Conservation (phyloP, 192 early-diverging fungal genomes). For the Coemansia sp. region DNA sequence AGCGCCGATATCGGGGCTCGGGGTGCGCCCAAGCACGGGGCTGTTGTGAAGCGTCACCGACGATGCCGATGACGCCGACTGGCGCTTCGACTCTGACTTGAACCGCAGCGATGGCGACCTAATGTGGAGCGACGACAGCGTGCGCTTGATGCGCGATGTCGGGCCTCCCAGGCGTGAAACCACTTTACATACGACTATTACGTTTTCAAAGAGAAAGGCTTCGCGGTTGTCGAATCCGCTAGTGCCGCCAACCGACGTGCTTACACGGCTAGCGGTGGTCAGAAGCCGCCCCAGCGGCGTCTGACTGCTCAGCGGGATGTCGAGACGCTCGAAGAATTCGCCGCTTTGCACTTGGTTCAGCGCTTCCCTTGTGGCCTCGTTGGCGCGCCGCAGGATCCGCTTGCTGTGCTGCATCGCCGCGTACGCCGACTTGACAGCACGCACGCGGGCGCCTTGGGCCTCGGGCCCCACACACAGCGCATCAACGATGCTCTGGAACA, state of each 20-base stretch:
- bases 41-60: constrained; percentile 33
- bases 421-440: constrained; percentile 27
- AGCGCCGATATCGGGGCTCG: constrained; percentile 1
- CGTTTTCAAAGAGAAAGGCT: constrained; percentile 33
- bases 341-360: constrained; percentile 23
- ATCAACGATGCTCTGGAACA: constrained; percentile 47
- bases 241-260: constrained; percentile 13
- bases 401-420: constrained; percentile 41
- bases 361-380: constrained; percentile 47
- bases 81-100: constrained; percentile 3
- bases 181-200: constrained; percentile 27
- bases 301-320: constrained; percentile 7
- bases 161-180: not conserved
- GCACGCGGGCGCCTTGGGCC: constrained; percentile 4
- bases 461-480: constrained; percentile 23
- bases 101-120: constrained; percentile 21
- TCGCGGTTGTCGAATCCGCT: constrained; percentile 24
- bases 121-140: constrained; percentile 45
- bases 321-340: constrained; percentile 41
- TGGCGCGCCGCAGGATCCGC: constrained; percentile 37
- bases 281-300: constrained; percentile 20
- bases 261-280: constrained; percentile 21
- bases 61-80: constrained; percentile 32
- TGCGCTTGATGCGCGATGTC: constrained; percentile 30
- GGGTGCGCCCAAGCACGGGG: constrained; percentile 11